These are phyloP conservation scores for Macrolepiota dolichaula DNA, from an alignment of 768 basidiomycete genomes.

Conservation along the genomic window DNA sequence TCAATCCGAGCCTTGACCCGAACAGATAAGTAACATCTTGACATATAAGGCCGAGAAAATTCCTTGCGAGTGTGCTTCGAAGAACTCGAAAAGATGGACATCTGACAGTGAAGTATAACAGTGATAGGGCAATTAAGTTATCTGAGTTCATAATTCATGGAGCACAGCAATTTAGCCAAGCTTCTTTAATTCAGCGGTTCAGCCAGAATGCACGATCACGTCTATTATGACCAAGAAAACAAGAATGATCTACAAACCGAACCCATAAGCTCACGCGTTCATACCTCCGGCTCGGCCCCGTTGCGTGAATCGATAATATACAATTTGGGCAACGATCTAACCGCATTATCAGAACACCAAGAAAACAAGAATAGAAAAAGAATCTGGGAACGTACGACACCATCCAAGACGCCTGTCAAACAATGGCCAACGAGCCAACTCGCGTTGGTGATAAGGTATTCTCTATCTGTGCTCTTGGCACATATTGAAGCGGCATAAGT, in stretches of 20 bases:
- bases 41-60: too few species aligned
- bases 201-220: neutral
- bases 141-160: too few species aligned
- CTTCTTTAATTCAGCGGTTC: too few species aligned
- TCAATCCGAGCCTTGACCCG: too few species aligned
- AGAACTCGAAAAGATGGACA: too few species aligned
- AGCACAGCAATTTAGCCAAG: too few species aligned
- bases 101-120: too few species aligned
- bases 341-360: neutral
- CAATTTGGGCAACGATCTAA: constrained; percentile 5
- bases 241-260: neutral
- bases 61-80: too few species aligned
- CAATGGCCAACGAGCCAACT: constrained; percentile 60
- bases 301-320: constrained; percentile 5
- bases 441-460: constrained; percentile 79
- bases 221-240: neutral
- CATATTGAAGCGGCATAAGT: constrained; percentile 84
- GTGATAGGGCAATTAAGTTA: too few species aligned
- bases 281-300: neutral
- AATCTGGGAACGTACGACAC: neutral
- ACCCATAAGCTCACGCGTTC: neutral
- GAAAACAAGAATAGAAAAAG: neutral
- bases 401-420: constrained; percentile 1
- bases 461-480: constrained; percentile 59
- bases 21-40: too few species aligned